These are phyloP conservation scores for Lentinula novae-zelandiae DNA, from an alignment of 1,284 basidiomycete genomes.

Conservation along the genomic window DNA sequence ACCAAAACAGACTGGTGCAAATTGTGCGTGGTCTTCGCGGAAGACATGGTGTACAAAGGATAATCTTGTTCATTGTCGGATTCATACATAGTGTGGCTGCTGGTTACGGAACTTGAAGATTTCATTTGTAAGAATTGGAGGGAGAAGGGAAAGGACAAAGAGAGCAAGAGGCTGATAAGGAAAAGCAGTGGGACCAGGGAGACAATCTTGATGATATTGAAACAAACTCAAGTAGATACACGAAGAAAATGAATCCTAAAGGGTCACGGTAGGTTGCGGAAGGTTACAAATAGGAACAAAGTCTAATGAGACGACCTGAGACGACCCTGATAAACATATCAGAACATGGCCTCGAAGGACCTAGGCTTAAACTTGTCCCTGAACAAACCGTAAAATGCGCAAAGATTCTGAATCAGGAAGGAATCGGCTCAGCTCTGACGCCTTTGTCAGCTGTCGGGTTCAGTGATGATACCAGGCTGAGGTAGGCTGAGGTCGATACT, in stretches of 20 bases:
- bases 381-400: too few species aligned
- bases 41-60: slow-evolving; percentile 3
- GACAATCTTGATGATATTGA: not conserved
- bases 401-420: too few species aligned
- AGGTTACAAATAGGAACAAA: not conserved
- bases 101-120: not conserved
- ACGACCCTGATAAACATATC: not conserved
- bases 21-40: slow-evolving; percentile 6
- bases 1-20: slow-evolving; percentile 14
- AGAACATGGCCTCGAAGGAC: not conserved
- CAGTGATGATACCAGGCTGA: too few species aligned
- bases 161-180: not conserved
- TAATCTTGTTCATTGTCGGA: slow-evolving; percentile 4
- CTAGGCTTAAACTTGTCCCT: not conserved
- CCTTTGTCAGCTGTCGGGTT: too few species aligned
- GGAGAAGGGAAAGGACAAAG: not conserved
- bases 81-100: not conserved
- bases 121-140: not conserved
- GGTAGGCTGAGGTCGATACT: too few species aligned
- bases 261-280: not conserved
- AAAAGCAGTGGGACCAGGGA: not conserved
- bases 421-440: too few species aligned
- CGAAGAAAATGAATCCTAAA: not conserved
- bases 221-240: not conserved
- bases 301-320: not conserved